Evolutionary conservation across 345 rosid species (phyloP).

Genomic region (Mercurialis annua): DNA sequence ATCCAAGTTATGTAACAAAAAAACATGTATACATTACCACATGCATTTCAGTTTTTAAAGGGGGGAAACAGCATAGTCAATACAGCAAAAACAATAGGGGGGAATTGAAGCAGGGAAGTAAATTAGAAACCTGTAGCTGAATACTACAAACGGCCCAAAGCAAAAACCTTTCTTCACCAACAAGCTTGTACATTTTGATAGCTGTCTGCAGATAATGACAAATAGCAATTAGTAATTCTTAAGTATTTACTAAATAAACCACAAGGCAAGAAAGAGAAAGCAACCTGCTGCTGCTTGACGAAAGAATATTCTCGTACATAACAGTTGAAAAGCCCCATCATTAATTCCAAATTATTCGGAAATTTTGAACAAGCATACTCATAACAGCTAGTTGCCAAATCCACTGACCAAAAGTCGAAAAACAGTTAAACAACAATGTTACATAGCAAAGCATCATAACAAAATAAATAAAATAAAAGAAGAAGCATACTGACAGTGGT

Average conservation of each 20-base stretch:
- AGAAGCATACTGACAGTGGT: slow-evolving; percentile 59
- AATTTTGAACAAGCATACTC: slow-evolving; percentile 79
- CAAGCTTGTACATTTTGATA: slow-evolving; percentile 91
- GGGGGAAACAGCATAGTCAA: background rate
- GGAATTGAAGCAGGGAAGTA: background rate
- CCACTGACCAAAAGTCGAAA: slow-evolving; percentile 49
- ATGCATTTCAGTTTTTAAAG: background rate
- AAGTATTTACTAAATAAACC: too few relatives aligned
- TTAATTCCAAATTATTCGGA: slow-evolving; percentile 74
- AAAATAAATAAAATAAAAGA: background rate
- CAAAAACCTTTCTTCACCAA: slow-evolving; percentile 88
- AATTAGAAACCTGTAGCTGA: slow-evolving; percentile 75
- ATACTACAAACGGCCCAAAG: slow-evolving; percentile 99
- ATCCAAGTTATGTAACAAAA: background rate
- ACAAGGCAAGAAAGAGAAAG: background rate
- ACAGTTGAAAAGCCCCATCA: slow-evolving; percentile 99
- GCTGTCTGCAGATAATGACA: slow-evolving; percentile 60
- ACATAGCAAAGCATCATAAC: background rate
- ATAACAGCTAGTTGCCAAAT: slow-evolving; percentile 87
- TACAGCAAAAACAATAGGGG: too few relatives aligned
- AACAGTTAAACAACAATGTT: background rate
- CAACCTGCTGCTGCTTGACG: slow-evolving; percentile 96
- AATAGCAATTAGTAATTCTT: background rate
- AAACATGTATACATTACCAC: background rate
- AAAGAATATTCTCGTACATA: slow-evolving; percentile 90